phyloP scores from a whole-genome alignment of 768 basidiomycete genomes.

The Auriscalpium vulgare region DNA sequence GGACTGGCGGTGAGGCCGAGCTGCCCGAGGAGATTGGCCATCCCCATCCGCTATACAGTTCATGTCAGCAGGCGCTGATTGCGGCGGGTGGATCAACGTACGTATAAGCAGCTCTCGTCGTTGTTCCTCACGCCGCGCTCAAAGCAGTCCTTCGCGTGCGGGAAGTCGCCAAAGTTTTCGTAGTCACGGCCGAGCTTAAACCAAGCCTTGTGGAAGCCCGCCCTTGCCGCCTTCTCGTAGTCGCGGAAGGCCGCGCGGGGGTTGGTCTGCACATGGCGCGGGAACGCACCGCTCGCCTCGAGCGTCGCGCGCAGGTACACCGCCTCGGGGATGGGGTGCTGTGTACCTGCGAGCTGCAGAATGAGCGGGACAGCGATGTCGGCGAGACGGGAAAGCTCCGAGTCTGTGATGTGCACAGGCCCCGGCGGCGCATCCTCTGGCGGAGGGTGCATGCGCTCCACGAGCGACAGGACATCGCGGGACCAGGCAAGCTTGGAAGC shows the following conservation, averaged over 20 bases:
- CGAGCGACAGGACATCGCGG: slow-evolving; percentile 73
- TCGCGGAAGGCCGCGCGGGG: slow-evolving; percentile 81
- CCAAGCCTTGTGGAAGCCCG: slow-evolving; percentile 78
- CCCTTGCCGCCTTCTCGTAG: slow-evolving; percentile 76
- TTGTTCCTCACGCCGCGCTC: slow-evolving; percentile 68
- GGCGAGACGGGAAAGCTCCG: slow-evolving; percentile 48
- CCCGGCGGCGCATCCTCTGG: slow-evolving; percentile 28
- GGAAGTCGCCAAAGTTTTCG: slow-evolving; percentile 73
- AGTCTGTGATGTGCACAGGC: slow-evolving; percentile 49
- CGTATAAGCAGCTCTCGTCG: slow-evolving; percentile 79
- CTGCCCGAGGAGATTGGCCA: slow-evolving; percentile 88
- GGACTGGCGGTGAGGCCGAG: slow-evolving; percentile 53
- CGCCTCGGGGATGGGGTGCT: slow-evolving; percentile 56
- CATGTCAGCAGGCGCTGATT: slow-evolving; percentile 4
- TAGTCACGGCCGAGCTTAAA: slow-evolving; percentile 89
- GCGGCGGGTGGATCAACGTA: slow-evolving; percentile 14
- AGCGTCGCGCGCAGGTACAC: slow-evolving; percentile 70
- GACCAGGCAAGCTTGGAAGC: slow-evolving; percentile 66
- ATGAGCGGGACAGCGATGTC: slow-evolving; percentile 60
- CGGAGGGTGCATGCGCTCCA: slow-evolving; percentile 39
- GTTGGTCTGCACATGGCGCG: slow-evolving; percentile 54
- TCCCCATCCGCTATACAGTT: slow-evolving; percentile 71
- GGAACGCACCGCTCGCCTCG: slow-evolving; percentile 64
- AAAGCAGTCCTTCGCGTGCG: slow-evolving; percentile 78
- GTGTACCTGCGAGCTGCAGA: slow-evolving; percentile 42